Conservation (phyloP, 768 basidiomycete species). For the Lentinula sp. region DNA sequence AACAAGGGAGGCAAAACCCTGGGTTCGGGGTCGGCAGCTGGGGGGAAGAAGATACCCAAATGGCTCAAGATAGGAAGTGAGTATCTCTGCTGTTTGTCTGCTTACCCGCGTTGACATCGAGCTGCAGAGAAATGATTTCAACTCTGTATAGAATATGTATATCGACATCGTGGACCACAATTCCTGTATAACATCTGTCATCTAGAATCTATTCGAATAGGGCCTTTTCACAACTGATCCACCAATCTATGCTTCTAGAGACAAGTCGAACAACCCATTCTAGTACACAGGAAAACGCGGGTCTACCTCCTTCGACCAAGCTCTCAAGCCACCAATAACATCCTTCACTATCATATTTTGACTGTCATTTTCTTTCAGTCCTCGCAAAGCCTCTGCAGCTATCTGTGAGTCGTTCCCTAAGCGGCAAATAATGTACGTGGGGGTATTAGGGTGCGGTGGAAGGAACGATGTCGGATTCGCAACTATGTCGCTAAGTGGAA, state of each 20-base stretch:
- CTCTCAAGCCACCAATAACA: slow-evolving; percentile 74
- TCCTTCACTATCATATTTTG: slow-evolving; percentile 38
- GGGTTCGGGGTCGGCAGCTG: slow-evolving; percentile 4
- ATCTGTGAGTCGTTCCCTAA: slow-evolving; percentile 92
- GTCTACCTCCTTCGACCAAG: slow-evolving; percentile 77
- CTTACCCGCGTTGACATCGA: background rate
- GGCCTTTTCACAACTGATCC: background rate
- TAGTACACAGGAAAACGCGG: slow-evolving; percentile 76
- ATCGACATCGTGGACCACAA: background rate
- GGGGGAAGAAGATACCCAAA: slow-evolving; percentile 64
- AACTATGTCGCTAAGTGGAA: slow-evolving; percentile 64
- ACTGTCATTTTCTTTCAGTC: slow-evolving; percentile 14
- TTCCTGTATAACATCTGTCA: background rate
- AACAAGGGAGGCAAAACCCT: background rate
- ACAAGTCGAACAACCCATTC: too few species aligned
- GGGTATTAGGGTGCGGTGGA: slow-evolving; percentile 16
- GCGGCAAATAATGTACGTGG: slow-evolving; percentile 68
- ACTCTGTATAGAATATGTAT: background rate
- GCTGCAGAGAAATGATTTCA: background rate
- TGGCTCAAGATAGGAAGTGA: slow-evolving; percentile 73
- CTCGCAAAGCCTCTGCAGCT: slow-evolving; percentile 62
- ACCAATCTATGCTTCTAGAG: slow-evolving; percentile 5
- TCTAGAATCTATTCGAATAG: background rate
- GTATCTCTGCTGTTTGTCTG: slow-evolving; percentile 13
- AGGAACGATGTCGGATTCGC: slow-evolving; percentile 48